Evolutionary conservation across 805 yeast genomes (phyloP).

Genomic region (Saturnispora dispora): DNA sequence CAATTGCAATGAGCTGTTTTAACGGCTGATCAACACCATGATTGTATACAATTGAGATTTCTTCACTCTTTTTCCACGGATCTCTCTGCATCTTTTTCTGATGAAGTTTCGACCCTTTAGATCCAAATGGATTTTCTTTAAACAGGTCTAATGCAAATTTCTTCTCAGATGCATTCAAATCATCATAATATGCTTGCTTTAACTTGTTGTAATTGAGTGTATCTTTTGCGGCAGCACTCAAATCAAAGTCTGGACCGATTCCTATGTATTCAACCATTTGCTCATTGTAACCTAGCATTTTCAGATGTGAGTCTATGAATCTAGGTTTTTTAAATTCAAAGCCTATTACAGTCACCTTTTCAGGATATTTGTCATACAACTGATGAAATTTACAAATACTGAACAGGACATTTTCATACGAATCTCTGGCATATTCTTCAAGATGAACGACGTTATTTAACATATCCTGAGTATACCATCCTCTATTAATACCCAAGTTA

Average conservation of each 20-base stretch:
- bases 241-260: constrained; percentile 43
- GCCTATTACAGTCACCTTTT: constrained; percentile 49
- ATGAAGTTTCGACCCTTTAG: constrained; percentile 30
- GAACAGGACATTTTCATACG: constrained; percentile 67
- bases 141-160: constrained; percentile 47
- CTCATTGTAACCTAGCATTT: constrained; percentile 37
- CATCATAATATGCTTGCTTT: constrained; percentile 34
- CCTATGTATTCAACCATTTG: constrained; percentile 39
- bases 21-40: constrained; percentile 13
- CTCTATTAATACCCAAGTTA: constrained; percentile 33
- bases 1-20: constrained; percentile 20
- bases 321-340: constrained; percentile 64
- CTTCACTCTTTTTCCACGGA: constrained; percentile 31
- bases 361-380: constrained; percentile 39
- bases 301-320: constrained; percentile 46
- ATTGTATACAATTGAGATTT: constrained; percentile 2
- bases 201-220: constrained; percentile 16
- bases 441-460: constrained; percentile 26
- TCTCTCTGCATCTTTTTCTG: constrained; percentile 47
- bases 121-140: constrained; percentile 49
- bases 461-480: constrained; percentile 9
- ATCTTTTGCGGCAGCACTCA: constrained; percentile 1
- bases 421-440: constrained; percentile 73
- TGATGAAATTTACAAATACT: constrained; percentile 48
- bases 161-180: constrained; percentile 40